Percentiles rank a stretch among this genome's conserved stretches.
Conservation (phyloP, 345 rosid species). For the Euphorbia tirucalli region DNA sequence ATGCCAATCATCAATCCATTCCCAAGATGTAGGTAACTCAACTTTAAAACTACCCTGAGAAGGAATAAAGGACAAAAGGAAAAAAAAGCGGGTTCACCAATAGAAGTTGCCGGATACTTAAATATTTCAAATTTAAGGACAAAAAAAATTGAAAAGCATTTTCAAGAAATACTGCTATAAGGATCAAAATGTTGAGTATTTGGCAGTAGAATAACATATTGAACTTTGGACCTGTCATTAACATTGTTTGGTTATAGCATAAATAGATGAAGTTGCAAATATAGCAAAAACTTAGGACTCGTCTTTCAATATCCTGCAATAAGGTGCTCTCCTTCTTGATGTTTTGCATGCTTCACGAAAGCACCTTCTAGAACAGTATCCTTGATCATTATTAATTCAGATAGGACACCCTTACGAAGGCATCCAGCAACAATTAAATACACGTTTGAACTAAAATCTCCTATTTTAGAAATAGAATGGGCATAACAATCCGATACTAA, state of each 20-base stretch:
- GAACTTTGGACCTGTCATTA: background rate
- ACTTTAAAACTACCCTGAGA: constrained; percentile 32
- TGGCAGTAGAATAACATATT: background rate
- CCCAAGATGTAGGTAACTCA: constrained; percentile 50
- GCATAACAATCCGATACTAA: background rate
- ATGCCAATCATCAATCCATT: constrained; percentile 60
- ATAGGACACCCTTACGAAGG: background rate
- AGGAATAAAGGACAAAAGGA: constrained; percentile 5
- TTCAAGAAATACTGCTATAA: background rate
- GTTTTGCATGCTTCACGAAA: background rate
- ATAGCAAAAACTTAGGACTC: background rate
- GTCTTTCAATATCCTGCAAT: background rate
- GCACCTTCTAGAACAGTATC: background rate
- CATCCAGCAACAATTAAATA: background rate
- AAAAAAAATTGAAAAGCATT: background rate
- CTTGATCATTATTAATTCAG: background rate
- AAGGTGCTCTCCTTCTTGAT: background rate
- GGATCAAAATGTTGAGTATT: background rate
- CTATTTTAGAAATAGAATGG: background rate
- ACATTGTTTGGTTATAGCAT: background rate
- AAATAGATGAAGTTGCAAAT: background rate
- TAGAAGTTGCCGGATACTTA: background rate
- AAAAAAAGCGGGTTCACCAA: constrained; percentile 6
- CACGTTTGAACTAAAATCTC: background rate
- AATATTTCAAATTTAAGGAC: background rate